Evolutionary conservation across 169 alveolate species (phyloP), one percentile per base, ranked within the genome.

Genomic region (Cyclospora cayetanensis): DNA sequence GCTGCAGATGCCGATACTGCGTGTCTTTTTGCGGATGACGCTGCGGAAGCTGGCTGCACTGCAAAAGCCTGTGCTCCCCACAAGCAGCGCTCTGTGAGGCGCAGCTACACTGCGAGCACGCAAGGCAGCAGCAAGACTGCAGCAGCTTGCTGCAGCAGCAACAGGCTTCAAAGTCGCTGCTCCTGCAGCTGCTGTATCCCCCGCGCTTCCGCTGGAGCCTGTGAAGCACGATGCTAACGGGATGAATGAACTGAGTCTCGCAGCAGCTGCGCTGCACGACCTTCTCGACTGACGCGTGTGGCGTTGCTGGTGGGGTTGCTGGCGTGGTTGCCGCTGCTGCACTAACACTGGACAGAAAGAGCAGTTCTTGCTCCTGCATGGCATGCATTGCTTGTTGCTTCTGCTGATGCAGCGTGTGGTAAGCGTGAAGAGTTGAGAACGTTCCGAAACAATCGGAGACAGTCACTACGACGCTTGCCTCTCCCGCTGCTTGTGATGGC

Each of bases 161-260:
- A 25, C 86, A 74, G 43, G 39, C 86, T 22, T 41, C 66, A n/a
- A 1, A 37, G 66, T 0, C 25, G 42, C 66, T 43, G 86, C 86
- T 74, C 66, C 86, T 74, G 86, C 86, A 41, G 86, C 86, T 74
- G 86, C 86, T 74, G 86, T 42, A 41, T 42, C 29, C 1, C 60
- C 20, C 31, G 12, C 66, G 27, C 41, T n/a, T n/a, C n/a, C n/a
- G n/a, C n/a, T n/a, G n/a, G n/a, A n/a, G n/a, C n/a, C 39, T 74
- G 66, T 74, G 66, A 41, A 74, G 39, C 66, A 37, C 66, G n/a
- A 74, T 25, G 41, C 31, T 74, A 42, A 74, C 86, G 66, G 86
- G 65, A 65, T 74, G 86, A 41, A 74, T 25, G 86, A 74, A 74
- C 65, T 27, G 86, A 60, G 66, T 35, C 5, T 74, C 86, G 41